Base-by-base conservation (phyloP, 164 flowering plant genomes). In the Magnolia changhungtana region DNA sequence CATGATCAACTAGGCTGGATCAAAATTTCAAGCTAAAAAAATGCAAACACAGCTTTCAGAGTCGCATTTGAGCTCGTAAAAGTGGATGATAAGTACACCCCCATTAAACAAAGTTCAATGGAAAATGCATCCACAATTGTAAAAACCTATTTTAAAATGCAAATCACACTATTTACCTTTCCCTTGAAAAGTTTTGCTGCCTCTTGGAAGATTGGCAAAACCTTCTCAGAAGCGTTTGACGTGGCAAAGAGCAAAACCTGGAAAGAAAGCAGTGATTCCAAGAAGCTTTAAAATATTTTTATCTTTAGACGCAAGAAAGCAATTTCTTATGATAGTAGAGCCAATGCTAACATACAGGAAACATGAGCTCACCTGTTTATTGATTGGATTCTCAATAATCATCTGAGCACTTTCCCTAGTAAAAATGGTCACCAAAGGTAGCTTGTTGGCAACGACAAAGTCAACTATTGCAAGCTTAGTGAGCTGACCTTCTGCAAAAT, bases 141-240 rank as follows among this genome's bases (percentile, higher is more conserved):
- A 55, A 55, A 55, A 55, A 14, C 59, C 59, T 9, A 14, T 55
- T 55, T 55, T 55, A 9, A 55, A 9, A 9, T 55, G 55, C 75
- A 79, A 65, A 37, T 27, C 63, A 52, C 21, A 27, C 19, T 19
- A 68, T 5, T 67, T 84, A 96, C 99, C 96, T 92, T 91, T 82
- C 97, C 98, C 88, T 96, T 96, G 82, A 96, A 93, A 76, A 72
- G 58, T 74, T 89, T 94, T 74, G 99, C 96, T 27, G 95, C 96
- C 76, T 91, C 95, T 78, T 86, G 82, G 77, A 92, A 91, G 72
- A 73, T 72, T 73, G 92, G 92, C 29, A 92, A 2, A 75, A 86
- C 73, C 79, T 86, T 89, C 77, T 85, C 88, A 21, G 95, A 81
- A 77, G 84, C 89, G 23, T 88, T 91, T 78, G 91, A 83, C 70